Percentiles rank a stretch among this genome's conserved stretches.
phyloP scores from a whole-genome alignment of 2,329 filamentous ascomycete genomes.

The Didymella exigua region DNA sequence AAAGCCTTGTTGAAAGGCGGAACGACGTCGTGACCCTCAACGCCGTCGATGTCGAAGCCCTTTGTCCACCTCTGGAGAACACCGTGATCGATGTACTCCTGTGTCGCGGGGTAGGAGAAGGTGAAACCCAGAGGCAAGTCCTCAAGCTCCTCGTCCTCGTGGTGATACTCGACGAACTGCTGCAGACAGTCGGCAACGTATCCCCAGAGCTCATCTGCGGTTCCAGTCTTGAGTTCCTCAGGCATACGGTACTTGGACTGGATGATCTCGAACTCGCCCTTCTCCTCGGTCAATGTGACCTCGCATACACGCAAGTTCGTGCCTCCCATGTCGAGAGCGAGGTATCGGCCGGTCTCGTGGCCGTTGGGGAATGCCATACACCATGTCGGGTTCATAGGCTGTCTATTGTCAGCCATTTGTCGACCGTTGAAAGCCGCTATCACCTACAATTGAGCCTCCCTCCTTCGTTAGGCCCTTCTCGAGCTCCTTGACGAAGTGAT shows the following conservation, averaged over 20 bases:
- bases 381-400: slow-evolving; percentile 99
- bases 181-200: slow-evolving; percentile 93
- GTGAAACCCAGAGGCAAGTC: slow-evolving; percentile 87
- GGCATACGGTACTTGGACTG: slow-evolving; percentile 97
- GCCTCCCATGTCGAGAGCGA: slow-evolving; percentile 94
- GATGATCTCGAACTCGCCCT: slow-evolving; percentile 93
- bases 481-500: slow-evolving; percentile 88
- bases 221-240: slow-evolving; percentile 87
- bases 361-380: slow-evolving; percentile 90
- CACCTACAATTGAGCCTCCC: slow-evolving; percentile 87
- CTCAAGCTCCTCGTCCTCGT: slow-evolving; percentile 67
- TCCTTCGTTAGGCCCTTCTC: slow-evolving; percentile 84
- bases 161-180: slow-evolving; percentile 89
- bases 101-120: slow-evolving; percentile 93
- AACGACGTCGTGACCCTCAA: slow-evolving; percentile 90
- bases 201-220: slow-evolving; percentile 87
- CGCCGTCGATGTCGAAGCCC: slow-evolving; percentile 90
- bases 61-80: slow-evolving; percentile 96
- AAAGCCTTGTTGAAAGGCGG: slow-evolving; percentile 85
- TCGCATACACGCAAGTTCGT: slow-evolving; percentile 96
- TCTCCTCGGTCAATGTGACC: slow-evolving; percentile 83
- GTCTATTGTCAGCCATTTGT: slow-evolving; percentile 75
- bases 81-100: slow-evolving; percentile 92
- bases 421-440: slow-evolving; percentile 52
- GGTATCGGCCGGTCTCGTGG: slow-evolving; percentile 82